phyloP scores from a whole-genome alignment of 768 basidiomycete genomes.

The Kwoniella heveanensis region DNA sequence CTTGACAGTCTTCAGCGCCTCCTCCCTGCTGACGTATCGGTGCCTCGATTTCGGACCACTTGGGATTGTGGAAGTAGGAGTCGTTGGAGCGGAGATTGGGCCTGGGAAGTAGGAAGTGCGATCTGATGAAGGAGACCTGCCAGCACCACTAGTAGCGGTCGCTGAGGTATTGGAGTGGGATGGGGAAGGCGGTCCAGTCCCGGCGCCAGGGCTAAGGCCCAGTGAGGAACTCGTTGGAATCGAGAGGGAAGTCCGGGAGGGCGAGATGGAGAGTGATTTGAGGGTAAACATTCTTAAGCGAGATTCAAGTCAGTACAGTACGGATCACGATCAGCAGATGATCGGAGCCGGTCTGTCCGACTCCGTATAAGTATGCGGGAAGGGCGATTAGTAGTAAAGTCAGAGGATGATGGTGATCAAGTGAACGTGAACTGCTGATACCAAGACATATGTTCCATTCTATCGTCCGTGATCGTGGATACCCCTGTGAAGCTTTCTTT shows the following conservation, averaged over 20 bases:
- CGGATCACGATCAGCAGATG: no score
- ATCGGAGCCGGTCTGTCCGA: no score
- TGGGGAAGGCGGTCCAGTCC: no score
- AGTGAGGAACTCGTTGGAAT: slow-evolving; percentile 3
- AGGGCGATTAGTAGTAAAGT: no score
- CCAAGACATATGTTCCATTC: no score
- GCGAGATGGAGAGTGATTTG: slow-evolving; percentile 8
- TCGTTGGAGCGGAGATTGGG: neutral
- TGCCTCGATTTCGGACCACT: neutral
- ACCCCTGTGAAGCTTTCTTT: no score
- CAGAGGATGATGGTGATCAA: neutral
- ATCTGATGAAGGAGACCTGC: slow-evolving; percentile 4
- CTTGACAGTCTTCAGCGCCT: slow-evolving; percentile 22
- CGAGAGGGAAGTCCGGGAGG: slow-evolving; percentile 7
- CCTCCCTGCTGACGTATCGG: slow-evolving; percentile 3
- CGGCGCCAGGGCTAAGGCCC: neutral
- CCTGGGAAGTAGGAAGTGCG: neutral
- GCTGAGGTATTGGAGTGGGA: slow-evolving; percentile 7
- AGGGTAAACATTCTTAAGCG: slow-evolving; percentile 14
- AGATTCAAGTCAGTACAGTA: no score
- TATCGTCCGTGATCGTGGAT: no score
- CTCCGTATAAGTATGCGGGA: no score
- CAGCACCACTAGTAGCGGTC: no score
- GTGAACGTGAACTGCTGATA: neutral
- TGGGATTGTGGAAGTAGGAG: neutral